Base-by-base conservation (phyloP, 768 basidiomycete genomes). In the Rhodosporidiobolus sp. region DNA sequence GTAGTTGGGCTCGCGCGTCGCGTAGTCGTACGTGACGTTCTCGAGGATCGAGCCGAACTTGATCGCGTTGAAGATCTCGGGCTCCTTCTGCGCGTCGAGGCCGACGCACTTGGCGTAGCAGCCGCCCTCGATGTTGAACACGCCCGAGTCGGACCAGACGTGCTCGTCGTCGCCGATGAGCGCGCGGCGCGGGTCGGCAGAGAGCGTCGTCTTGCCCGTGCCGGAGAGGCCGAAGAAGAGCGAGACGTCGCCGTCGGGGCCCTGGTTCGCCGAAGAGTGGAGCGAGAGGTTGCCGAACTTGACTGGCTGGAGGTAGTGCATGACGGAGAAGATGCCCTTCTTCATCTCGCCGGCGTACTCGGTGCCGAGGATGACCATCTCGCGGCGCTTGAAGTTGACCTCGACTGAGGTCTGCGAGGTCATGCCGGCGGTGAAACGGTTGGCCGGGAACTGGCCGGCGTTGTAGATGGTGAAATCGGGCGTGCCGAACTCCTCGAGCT, bases 311-410 rank as follows among this genome's bases (percentile, higher is more conserved):
- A 99, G 86, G 82, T 98, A 99, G 84, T 99, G 95, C 95, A 99
- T 99, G 78, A 99, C 94, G 55, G 90, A 92, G 85, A 99, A 99
- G 81, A 99, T 92, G 80, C 96, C 96, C 88, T 99, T 99, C 85
- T 99, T 99, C 96, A 99, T 99, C 85, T 99, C 79, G 48, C 79
- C 79, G 34, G 79, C 79, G 72, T 78, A 78, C 81, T 97, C 79
- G 57, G 80, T 81, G 22, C 83, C 95, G 78, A 99, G 91, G 80
- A 99, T 98, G 79, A 99, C 95, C 96, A 99, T 99, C 83, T 99
- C 96, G 93, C 94, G 96, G 52, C 96, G 91, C 86, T 96, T 96
- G 84, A 99, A 98, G 87, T 99, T 99, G 85, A 99, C 92, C 84
- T 97, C 95, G 61, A 99, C 95, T 5, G 94, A 96, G 11, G 96